These are phyloP conservation scores for Mortierella hygrophila DNA, from an alignment of 192 early-diverging fungal species.

Conservation along the genomic window DNA sequence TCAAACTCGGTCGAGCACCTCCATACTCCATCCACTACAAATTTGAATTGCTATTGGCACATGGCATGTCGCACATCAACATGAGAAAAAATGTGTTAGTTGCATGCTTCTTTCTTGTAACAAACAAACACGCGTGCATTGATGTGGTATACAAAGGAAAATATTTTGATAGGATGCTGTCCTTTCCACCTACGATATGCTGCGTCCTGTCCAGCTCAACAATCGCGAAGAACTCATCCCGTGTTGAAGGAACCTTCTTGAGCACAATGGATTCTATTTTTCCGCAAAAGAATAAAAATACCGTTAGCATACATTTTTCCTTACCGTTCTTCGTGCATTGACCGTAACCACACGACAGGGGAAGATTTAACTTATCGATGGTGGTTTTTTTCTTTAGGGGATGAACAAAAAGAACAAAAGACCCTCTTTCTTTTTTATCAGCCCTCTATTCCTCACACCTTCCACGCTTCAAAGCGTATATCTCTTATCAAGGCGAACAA, in stretches of 20 bases:
- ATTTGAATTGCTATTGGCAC: constrained; percentile 48
- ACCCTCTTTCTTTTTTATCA: not conserved
- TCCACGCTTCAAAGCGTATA: not conserved
- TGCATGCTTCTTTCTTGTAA: not conserved
- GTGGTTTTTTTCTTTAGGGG: not conserved
- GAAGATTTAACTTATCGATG: not conserved
- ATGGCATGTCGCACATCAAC: not conserved
- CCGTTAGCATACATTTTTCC: not conserved
- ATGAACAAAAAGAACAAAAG: not conserved
- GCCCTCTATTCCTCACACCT: not conserved
- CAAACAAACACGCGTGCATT: not conserved
- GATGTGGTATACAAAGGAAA: not conserved
- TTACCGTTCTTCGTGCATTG: not conserved
- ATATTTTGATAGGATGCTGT: not conserved
- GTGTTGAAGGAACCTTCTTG: constrained; percentile 19
- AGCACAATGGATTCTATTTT: constrained; percentile 33
- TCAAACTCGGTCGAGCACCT: constrained; percentile 53
- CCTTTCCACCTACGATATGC: constrained; percentile 27
- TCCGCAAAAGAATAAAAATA: not conserved
- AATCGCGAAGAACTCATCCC: constrained; percentile 25
- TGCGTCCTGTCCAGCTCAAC: constrained; percentile 37
- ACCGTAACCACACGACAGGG: not conserved
- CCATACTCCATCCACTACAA: constrained; percentile 60
- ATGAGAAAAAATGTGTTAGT: not conserved
- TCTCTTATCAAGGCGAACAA: not conserved